These are phyloP conservation scores for Ustilago bromivora DNA, from an alignment of 1,284 basidiomycete species.

Conservation along the genomic window DNA sequence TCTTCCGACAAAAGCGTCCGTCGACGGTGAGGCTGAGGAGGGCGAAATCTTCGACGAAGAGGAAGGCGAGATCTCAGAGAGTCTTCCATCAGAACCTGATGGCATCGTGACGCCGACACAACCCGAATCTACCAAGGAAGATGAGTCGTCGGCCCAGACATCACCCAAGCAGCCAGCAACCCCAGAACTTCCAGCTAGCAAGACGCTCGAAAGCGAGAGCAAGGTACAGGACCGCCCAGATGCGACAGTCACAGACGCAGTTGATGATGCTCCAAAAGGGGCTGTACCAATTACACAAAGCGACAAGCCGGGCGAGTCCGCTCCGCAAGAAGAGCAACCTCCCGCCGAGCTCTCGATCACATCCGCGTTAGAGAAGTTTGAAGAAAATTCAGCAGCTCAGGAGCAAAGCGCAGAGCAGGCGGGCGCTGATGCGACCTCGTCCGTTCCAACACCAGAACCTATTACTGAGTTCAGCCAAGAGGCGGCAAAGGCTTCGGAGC, in stretches of 20 bases:
- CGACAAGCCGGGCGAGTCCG: not conserved
- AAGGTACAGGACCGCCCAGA: not conserved
- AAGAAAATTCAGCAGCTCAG: constrained; percentile 2
- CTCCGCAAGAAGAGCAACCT: not conserved
- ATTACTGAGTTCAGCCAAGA: not conserved
- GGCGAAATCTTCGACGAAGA: constrained; percentile 51
- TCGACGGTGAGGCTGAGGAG: constrained; percentile 50
- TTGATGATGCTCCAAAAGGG: not conserved
- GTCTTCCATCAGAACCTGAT: constrained; percentile 8
- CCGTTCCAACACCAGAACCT: not conserved
- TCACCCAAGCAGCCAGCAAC: constrained; percentile 23
- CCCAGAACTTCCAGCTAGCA: constrained; percentile 13
- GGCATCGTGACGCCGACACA: constrained; percentile 9
- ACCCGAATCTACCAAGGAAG: not conserved
- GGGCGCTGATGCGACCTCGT: not conserved
- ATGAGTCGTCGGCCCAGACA: constrained; percentile 5
- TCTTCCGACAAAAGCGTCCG: constrained; percentile 11
- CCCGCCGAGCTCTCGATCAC: not conserved
- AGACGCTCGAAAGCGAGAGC: not conserved
- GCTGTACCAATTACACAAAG: not conserved
- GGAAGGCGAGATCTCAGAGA: constrained; percentile 45
- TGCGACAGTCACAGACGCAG: not conserved
- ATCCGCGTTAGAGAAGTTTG: not conserved
- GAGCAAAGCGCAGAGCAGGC: constrained; percentile 8
- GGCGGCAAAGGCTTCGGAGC: not conserved